Evolutionary conservation across 2,329 filamentous ascomycete species (phyloP).

Genomic region (Calonectria hongkongensis): DNA sequence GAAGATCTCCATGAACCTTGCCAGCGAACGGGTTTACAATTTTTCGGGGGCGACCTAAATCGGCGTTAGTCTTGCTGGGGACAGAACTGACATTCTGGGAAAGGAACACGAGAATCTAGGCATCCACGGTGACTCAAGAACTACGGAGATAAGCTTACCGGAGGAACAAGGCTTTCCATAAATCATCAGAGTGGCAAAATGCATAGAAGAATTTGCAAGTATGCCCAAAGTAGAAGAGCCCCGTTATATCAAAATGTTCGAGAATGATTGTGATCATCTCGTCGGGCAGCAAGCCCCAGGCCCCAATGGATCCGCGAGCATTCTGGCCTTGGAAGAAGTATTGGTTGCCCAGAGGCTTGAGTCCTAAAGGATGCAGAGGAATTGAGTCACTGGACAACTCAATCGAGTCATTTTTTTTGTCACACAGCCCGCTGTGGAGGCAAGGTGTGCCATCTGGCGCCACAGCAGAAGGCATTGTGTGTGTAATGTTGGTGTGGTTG

Average conservation of each 20-base stretch:
- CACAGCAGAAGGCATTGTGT: conserved; percentile 49
- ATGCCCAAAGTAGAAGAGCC: conserved; percentile 80
- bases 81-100: conserved; percentile 37
- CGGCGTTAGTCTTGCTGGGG: conserved; percentile 41
- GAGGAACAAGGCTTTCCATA: conserved; percentile 91
- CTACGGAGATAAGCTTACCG: conserved; percentile 76
- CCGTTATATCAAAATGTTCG: conserved; percentile 81
- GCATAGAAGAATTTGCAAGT: conserved; percentile 92
- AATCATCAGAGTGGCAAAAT: conserved; percentile 87
- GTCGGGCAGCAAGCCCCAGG: conserved; percentile 83
- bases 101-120: conserved; percentile 24
- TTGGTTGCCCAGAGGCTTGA: conserved; percentile 92
- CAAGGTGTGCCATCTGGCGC: conserved; percentile 32
- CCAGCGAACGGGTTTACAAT: conserved; percentile 72
- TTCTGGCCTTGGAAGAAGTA: conserved; percentile 79
- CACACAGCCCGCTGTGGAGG: conserved; percentile 46
- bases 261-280: conserved; percentile 85
- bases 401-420: conserved; percentile 47
- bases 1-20: conserved; percentile 90
- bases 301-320: conserved; percentile 79
- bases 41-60: conserved; percentile 56
- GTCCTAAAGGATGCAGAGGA: conserved; percentile 85
- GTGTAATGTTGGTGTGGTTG: conserved; percentile 11
- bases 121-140: conserved; percentile 35
- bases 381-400: conserved; percentile 70